phyloP scores from a whole-genome alignment of 495 filamentous ascomycete species.

The Neurospora sp. region DNA sequence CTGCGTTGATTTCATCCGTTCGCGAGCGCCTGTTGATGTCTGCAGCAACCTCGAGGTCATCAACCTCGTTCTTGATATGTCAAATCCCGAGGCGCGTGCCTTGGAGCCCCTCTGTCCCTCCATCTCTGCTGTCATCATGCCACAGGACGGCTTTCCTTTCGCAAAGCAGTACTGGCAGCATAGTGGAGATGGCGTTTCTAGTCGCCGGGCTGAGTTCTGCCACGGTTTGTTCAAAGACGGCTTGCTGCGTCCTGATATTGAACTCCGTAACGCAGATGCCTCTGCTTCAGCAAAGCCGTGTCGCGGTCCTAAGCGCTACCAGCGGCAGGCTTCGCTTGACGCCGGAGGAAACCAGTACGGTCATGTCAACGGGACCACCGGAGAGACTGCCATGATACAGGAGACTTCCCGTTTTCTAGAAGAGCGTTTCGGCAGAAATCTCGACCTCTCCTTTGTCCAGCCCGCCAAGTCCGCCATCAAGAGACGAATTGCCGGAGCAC shows the following conservation, averaged over 20 bases:
- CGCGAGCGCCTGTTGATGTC: constrained; percentile 39
- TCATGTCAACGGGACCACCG: constrained; percentile 2
- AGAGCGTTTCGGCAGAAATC: constrained; percentile 87
- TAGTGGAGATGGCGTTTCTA: constrained; percentile 87
- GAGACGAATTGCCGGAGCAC: constrained; percentile 76
- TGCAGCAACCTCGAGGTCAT: constrained; percentile 48
- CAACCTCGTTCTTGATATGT: constrained; percentile 51
- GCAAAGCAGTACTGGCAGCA: constrained; percentile 97
- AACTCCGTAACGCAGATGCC: constrained; percentile 6
- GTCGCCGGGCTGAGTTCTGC: constrained; percentile 84
- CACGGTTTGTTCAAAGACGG: constrained; percentile 62
- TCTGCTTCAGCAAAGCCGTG: constrained; percentile 32
- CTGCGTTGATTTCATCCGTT: constrained; percentile 62
- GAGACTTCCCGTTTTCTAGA: constrained; percentile 80
- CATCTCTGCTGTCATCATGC: constrained; percentile 65
- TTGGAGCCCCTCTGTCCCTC: constrained; percentile 29
- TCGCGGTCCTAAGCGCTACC: constrained; percentile 65
- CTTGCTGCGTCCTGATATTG: constrained; percentile 47
- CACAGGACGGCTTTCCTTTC: constrained; percentile 49
- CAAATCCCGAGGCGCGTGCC: constrained; percentile 38
- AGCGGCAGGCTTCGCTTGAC: constrained; percentile 47
- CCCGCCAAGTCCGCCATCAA: constrained; percentile 81
- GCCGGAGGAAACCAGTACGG: constrained; percentile 9
- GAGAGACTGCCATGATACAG: constrained; percentile 25
- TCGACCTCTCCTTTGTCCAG: constrained; percentile 63